Percentiles rank a stretch among this genome's conserved stretches.
These are phyloP conservation scores for Trifolium subterraneum DNA, from an alignment of 306 rosid genomes.

Conservation along the genomic window DNA sequence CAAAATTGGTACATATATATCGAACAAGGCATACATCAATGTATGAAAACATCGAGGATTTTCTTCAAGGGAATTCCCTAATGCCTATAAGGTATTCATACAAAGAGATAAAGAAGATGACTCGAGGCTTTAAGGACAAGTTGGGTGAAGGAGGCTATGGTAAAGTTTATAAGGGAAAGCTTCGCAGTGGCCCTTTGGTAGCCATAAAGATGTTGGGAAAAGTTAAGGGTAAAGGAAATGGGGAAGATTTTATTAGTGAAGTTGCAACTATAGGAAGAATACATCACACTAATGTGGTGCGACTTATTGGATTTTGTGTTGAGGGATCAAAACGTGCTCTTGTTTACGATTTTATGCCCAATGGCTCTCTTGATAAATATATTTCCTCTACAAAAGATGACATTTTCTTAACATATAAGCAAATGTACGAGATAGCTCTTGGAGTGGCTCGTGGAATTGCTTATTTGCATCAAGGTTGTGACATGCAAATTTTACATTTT, in stretches of 20 bases:
- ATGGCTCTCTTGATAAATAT: neutral
- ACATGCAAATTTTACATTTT: slow-evolving; percentile 28
- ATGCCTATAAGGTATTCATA: neutral
- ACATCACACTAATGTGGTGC: slow-evolving; percentile 7
- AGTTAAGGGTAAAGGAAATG: neutral
- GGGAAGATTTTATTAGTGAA: slow-evolving; percentile 12
- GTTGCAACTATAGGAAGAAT: slow-evolving; percentile 21
- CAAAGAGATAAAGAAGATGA: neutral
- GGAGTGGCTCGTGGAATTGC: slow-evolving; percentile 2
- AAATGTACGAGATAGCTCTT: slow-evolving; percentile 15
- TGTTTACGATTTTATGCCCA: slow-evolving; percentile 6
- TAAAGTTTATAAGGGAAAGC: neutral
- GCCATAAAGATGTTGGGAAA: slow-evolving; percentile 1
- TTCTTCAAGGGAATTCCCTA: neutral
- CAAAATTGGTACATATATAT: neutral
- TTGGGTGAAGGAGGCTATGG: neutral
- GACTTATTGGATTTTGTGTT: slow-evolving; percentile 20
- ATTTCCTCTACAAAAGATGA: neutral
- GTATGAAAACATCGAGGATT: neutral
- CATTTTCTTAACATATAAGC: neutral
- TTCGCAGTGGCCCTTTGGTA: neutral
- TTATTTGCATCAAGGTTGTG: slow-evolving; percentile 25
- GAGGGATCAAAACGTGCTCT: neutral
- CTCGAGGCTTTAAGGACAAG: neutral
- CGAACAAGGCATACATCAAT: neutral